phyloP scores from a whole-genome alignment of 345 rosid genomes.

The Angophora floribunda region DNA sequence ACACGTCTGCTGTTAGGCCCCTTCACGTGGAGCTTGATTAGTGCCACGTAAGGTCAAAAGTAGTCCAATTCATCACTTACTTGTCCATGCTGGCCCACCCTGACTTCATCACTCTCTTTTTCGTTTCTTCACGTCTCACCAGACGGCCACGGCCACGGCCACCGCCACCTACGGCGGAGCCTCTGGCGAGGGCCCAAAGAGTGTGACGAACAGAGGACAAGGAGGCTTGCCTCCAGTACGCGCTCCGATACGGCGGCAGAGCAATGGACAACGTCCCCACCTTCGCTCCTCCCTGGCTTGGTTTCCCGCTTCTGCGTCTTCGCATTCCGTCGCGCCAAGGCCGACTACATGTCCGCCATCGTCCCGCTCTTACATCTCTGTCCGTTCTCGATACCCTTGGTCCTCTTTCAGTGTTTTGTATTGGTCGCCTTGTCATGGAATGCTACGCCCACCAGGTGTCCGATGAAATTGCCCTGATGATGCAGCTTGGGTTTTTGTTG shows the following conservation, averaged over 20 bases:
- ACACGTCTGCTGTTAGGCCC: too few species aligned
- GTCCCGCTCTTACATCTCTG: background rate
- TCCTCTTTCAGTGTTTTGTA: background rate
- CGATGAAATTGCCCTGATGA: too few species aligned
- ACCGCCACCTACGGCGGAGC: background rate
- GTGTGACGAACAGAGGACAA: conserved; percentile 77
- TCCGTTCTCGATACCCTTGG: background rate
- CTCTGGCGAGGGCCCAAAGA: background rate
- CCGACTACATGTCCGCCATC: background rate
- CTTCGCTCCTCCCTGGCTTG: too few species aligned
- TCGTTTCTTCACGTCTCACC: too few species aligned
- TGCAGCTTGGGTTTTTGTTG: too few species aligned
- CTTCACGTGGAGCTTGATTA: background rate
- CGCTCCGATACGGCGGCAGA: conserved; percentile 33
- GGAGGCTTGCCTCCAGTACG: conserved; percentile 63
- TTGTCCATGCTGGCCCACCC: too few species aligned
- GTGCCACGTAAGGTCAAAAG: background rate
- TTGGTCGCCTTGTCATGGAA: too few species aligned
- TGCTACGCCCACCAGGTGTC: too few species aligned
- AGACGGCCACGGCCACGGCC: too few species aligned
- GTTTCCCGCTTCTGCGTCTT: too few species aligned
- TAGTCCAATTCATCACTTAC: background rate
- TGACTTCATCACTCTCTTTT: too few species aligned
- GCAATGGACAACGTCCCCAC: conserved; percentile 63
- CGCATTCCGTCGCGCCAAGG: too few species aligned